Evolutionary conservation across 768 basidiomycete genomes (phyloP).

Genomic region (Russula olivacea): DNA sequence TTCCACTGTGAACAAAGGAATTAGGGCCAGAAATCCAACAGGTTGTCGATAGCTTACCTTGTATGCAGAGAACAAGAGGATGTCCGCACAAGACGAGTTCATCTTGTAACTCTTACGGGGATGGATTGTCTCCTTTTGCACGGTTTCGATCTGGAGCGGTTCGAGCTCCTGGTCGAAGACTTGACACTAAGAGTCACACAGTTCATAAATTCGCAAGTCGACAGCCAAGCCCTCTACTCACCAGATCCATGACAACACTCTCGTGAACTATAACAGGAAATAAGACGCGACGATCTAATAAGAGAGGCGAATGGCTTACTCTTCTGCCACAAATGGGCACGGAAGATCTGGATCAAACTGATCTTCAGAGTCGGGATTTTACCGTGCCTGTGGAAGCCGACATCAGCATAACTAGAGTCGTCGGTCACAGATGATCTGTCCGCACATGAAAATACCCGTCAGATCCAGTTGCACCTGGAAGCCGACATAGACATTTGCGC

Average conservation of each 20-base stretch:
- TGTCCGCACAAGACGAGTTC: constrained; percentile 99
- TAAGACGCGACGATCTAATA: constrained; percentile 18
- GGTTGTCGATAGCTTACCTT: constrained; percentile 41
- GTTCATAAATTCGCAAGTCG: neutral
- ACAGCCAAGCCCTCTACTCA: constrained; percentile 29
- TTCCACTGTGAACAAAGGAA: constrained; percentile 64
- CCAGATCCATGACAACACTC: constrained; percentile 88
- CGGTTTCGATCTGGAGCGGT: constrained; percentile 96
- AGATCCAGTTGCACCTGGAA: constrained; percentile 99
- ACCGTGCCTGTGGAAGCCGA: constrained; percentile 61
- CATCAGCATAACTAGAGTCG: constrained; percentile 11
- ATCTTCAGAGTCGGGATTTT: constrained; percentile 98
- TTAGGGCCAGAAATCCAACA: constrained; percentile 8
- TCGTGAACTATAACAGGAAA: constrained; percentile 57
- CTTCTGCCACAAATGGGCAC: constrained; percentile 99
- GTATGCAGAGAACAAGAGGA: constrained; percentile 92
- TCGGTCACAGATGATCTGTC: neutral
- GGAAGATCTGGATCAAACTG: constrained; percentile 99
- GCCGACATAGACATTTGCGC: constrained; percentile 98
- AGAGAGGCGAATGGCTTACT: constrained; percentile 43
- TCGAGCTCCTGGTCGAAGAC: constrained; percentile 99
- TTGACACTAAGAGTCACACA: constrained; percentile 58
- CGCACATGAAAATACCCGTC: constrained; percentile 90
- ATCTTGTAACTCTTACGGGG: constrained; percentile 99
- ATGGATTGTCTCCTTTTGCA: constrained; percentile 99